Conservation (phyloP, 208 protist genomes). For the Trypanosoma boissoni region DNA sequence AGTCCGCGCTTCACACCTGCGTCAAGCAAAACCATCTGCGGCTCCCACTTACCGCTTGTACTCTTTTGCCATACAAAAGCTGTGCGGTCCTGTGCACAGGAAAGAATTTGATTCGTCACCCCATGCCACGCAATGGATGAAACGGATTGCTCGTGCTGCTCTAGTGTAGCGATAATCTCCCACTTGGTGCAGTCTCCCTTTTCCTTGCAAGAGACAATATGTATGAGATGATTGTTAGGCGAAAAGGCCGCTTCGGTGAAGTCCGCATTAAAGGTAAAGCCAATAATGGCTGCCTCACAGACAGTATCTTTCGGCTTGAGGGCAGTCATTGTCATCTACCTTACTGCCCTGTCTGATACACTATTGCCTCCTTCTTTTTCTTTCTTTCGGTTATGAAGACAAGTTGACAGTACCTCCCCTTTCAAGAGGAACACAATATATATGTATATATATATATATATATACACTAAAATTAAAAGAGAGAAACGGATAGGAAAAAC, state of each 20-base stretch:
- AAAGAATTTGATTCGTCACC: slow-evolving; percentile 24
- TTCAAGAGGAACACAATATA: neutral
- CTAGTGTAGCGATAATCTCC: slow-evolving; percentile 25
- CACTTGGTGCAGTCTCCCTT: slow-evolving; percentile 23
- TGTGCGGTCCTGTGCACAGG: slow-evolving; percentile 31
- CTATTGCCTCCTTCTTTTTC: neutral
- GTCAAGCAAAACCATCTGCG: slow-evolving; percentile 32
- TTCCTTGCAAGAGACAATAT: slow-evolving; percentile 27
- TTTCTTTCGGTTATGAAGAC: slow-evolving; percentile 2
- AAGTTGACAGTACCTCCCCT: neutral
- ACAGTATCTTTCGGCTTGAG: slow-evolving; percentile 23
- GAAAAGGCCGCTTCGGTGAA: slow-evolving; percentile 26
- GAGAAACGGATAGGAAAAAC: slow-evolving; percentile 2
- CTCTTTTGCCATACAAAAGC: slow-evolving; percentile 33
- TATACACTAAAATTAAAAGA: neutral
- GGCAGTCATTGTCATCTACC: neutral
- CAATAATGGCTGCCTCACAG: slow-evolving; percentile 26
- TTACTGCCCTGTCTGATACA: neutral
- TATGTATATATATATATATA: neutral
- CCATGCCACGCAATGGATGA: slow-evolving; percentile 30
- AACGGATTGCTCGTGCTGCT: slow-evolving; percentile 37
- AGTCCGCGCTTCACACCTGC: slow-evolving; percentile 29
- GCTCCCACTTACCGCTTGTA: slow-evolving; percentile 29
- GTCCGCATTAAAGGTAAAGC: slow-evolving; percentile 27
- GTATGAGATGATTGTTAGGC: slow-evolving; percentile 31